Conservation (phyloP, 257 asterid species). For the Schizonepeta tenuifolia region DNA sequence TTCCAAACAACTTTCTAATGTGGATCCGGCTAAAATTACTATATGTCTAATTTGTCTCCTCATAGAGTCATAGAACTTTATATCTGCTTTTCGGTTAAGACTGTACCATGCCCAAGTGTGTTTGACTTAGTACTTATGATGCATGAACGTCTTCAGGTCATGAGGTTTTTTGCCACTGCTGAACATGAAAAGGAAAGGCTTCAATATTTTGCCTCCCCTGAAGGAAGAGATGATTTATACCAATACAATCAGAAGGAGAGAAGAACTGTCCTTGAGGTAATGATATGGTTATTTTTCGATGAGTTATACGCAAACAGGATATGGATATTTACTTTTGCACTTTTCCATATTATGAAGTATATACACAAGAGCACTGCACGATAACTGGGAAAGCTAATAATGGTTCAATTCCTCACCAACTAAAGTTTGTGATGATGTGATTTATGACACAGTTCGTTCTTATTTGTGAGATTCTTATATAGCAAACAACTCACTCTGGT, state of each 20-base stretch:
- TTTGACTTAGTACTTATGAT: conserved; percentile 21
- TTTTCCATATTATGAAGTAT: conserved; percentile 8
- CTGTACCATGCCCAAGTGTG: neutral
- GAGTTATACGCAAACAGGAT: neutral
- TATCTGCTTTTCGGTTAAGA: conserved; percentile 17
- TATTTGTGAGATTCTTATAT: neutral
- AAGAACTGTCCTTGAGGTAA: conserved; percentile 94
- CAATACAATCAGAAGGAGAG: conserved; percentile 92
- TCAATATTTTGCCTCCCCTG: conserved; percentile 82
- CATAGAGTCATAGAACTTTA: neutral
- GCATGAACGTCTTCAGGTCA: conserved; percentile 55
- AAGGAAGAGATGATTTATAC: conserved; percentile 98
- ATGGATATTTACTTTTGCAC: conserved; percentile 20
- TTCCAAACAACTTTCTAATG: neutral
- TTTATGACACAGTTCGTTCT: conserved; percentile 1
- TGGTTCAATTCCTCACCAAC: conserved; percentile 18
- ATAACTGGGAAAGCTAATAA: conserved; percentile 19
- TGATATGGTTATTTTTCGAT: conserved; percentile 17
- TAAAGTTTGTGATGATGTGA: conserved; percentile 24
- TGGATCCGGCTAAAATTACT: neutral
- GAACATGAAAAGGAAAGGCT: conserved; percentile 97
- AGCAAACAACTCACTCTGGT: conserved; percentile 1
- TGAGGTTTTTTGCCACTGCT: conserved; percentile 88
- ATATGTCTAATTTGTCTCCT: conserved; percentile 5
- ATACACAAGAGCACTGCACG: conserved; percentile 6